Percentiles rank a stretch among this genome's conserved stretches.
Conservation (phyloP, 345 rosid species). For the Lenwebbia sp. region DNA sequence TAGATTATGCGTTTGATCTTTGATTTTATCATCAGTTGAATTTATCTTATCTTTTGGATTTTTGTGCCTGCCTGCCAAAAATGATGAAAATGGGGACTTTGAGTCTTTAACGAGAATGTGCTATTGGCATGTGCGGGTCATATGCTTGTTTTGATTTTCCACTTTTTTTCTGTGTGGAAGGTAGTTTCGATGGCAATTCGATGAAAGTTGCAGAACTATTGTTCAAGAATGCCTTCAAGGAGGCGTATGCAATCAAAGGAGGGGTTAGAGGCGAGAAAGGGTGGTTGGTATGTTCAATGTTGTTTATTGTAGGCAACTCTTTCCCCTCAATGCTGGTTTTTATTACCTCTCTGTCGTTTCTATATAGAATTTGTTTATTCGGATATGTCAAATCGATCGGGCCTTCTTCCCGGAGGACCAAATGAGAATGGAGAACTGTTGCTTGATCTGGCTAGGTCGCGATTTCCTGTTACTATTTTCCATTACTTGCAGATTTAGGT, state of each 20-base stretch:
- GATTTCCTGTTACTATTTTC: neutral
- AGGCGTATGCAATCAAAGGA: constrained; percentile 73
- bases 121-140: neutral
- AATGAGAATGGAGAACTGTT: neutral
- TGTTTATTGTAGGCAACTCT: constrained; percentile 2
- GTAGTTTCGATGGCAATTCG: constrained; percentile 91
- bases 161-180: constrained; percentile 38
- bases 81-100: neutral
- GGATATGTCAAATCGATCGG: neutral
- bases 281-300: constrained; percentile 70
- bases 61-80: neutral
- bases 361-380: neutral
- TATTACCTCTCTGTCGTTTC: neutral
- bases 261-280: constrained; percentile 87
- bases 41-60: neutral
- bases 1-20: neutral
- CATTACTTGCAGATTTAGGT: neutral
- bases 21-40: neutral
- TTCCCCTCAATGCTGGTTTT: neutral
- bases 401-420: neutral
- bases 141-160: neutral
- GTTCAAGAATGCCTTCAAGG: constrained; percentile 62
- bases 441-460: neutral
- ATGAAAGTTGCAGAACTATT: constrained; percentile 60
- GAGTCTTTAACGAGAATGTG: neutral